Evolutionary conservation across 805 yeast genomes (phyloP), one percentile per base, ranked within the genome.

Genomic region (Yarrowia phangngaensis): DNA sequence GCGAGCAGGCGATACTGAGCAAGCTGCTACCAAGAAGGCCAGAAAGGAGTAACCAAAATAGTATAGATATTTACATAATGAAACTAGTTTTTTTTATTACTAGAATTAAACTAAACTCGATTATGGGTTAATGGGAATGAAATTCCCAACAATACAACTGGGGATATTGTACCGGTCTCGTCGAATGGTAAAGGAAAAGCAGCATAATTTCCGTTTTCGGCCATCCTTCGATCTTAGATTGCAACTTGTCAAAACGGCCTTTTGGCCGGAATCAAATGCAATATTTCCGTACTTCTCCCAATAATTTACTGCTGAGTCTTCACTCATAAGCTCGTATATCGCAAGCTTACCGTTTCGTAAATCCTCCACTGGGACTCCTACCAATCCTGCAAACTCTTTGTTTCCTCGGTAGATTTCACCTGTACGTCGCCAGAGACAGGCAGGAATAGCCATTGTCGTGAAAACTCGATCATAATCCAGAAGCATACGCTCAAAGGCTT

Each of bases 231-330:
- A 81, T 58, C 94, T 71, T 53, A 90, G 70, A 57, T 83, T 86
- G 67, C 97, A 90, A 63, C 95, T 83, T 0, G 96, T 89, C 57
- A 90, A 67, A 4, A 90, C 95, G 0, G 97, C 96, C 61, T 90
- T 90, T 59, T 89, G 97, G 1, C 92, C 90, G 56, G 89, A 84
- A 60, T 90, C 97, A 66, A 90, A 89, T 4, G 97, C 97, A 60
- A 89, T 85, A 3, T 95, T 88, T 3, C 96, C 96, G 60, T 89
- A 90, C 62, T 89, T 89, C 60, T 90, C 97, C 97, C 97, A 90
- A 62, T 87, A 90, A 58, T 87, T 89, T 14, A 90, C 97, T 20
- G 96, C 94, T 60, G 95, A 84, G 57, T 89, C 96, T 63, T 89
- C 97, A 41, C 88, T 81, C 95, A 90, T 84, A 54, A 90, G 68